These are phyloP conservation scores for Pseudocercospora pini-densiflorae DNA, from an alignment of 2,329 filamentous ascomycete species.

Conservation along the genomic window DNA sequence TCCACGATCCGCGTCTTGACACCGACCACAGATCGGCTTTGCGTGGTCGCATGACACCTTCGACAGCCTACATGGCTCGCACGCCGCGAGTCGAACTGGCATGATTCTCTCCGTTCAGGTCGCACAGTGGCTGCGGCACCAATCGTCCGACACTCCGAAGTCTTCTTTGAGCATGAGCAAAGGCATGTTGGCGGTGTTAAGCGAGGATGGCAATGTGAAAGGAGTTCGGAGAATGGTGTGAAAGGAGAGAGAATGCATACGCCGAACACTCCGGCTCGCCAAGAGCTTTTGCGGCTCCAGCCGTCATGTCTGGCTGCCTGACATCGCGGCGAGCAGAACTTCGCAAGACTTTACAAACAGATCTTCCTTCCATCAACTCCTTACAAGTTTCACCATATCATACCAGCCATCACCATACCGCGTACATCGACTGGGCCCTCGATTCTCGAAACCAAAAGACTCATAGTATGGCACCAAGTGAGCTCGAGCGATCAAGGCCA, in stretches of 20 bases:
- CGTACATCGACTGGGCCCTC: constrained; percentile 68
- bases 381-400: constrained; percentile 67
- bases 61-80: constrained; percentile 37
- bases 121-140: not conserved
- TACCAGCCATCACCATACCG: constrained; percentile 80
- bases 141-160: not conserved
- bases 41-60: constrained; percentile 39
- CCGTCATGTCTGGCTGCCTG: not conserved
- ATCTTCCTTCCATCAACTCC: not conserved
- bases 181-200: not conserved
- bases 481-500: constrained; percentile 76
- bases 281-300: not conserved
- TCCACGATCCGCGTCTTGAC: constrained; percentile 27
- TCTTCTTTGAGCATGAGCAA: not conserved
- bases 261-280: not conserved
- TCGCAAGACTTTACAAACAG: not conserved
- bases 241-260: not conserved
- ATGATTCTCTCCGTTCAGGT: constrained; percentile 10
- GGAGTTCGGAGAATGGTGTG: not conserved
- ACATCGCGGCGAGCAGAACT: not conserved
- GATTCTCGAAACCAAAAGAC: constrained; percentile 69
- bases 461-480: constrained; percentile 74
- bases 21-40: constrained; percentile 36
- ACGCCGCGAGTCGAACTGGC: constrained; percentile 32
- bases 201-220: not conserved